Percentiles rank a stretch among this genome's conserved stretches.
Evolutionary conservation across 331 rosid genomes (phyloP).

Genomic region (Pyrus hybrid): DNA sequence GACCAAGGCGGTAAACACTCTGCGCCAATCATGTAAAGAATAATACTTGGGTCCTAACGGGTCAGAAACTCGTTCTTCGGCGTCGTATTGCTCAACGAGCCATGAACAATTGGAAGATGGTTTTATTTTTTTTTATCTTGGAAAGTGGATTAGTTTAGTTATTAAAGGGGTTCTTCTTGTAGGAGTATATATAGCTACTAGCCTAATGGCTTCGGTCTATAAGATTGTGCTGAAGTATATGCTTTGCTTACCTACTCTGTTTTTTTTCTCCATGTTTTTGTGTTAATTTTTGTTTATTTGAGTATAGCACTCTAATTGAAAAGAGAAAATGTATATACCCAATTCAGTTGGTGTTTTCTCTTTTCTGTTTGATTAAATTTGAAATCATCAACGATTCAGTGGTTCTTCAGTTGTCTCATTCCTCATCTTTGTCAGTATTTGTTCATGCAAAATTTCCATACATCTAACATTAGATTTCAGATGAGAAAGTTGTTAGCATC

Average conservation of each 20-base stretch:
- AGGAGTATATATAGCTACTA: conserved; percentile 5
- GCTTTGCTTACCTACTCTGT: conserved; percentile 3
- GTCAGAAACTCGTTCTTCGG: not conserved
- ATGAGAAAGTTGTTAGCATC: not conserved
- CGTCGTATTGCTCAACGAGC: not conserved
- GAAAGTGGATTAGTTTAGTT: conserved; percentile 25
- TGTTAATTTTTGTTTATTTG: not conserved
- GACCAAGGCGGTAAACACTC: conserved; percentile 59
- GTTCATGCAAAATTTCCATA: not conserved
- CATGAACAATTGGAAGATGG: not conserved
- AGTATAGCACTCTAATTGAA: conserved; percentile 9
- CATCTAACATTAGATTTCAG: not conserved
- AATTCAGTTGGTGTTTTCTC: not conserved
- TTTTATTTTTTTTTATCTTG: conserved; percentile 4
- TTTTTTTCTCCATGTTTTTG: not conserved
- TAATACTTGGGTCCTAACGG: not conserved
- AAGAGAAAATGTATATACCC: conserved; percentile 16
- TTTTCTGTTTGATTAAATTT: not conserved
- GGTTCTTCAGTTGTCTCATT: not conserved
- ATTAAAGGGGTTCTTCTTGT: not conserved
- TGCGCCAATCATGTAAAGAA: conserved; percentile 28
- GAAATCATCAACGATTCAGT: not conserved
- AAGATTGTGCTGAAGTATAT: not conserved
- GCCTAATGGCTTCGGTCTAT: not conserved
- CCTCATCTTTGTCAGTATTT: not conserved